Evolutionary conservation across 1,284 basidiomycete genomes (phyloP), one percentile per base, ranked within the genome.

Genomic region (Papiliotrema terrestris): DNA sequence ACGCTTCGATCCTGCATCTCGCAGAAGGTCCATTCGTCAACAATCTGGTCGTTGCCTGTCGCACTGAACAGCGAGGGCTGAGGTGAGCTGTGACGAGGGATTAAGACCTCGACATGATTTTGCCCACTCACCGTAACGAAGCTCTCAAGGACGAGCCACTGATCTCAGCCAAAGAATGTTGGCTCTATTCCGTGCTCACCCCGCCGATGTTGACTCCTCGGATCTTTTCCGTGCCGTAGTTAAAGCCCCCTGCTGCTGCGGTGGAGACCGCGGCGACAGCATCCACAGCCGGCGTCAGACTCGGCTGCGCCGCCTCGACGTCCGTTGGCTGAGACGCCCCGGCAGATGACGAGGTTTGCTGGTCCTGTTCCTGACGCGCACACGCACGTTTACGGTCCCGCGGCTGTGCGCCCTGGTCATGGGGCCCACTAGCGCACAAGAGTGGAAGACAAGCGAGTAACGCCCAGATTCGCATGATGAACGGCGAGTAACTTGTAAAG

Each of bases 21-120:
- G 51, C 71, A 65, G 52, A 78, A 93, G 0, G 93, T 95, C 80
- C 83, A 96, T 75, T 96, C 90, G 72, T 94, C 91, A 54, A 92
- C 64, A 44, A 80, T 87, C 42, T 72, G 77, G 19, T 74, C 62
- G 71, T 90, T 86, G 35, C 81, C 85, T 0, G 89, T 91, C 66
- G 82, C 80, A 63, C 90, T 86, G 68, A 93, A 97, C n/a, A 94
- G 71, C 46, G 85, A 87, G 15, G 91, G 91, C 51, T 58, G 22
- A 22, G 3, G 39, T 29, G 2, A 46, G 36, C 2, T 38, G n/a
- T 9, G 19, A 13, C 17, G 9, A 29, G 37, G 36, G 26, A n/a
- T 6, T 15, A 35, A 37, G 14, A 44, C 20, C 19, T 3, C 2
- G 15, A 37, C 17, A 14, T 3, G 49, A 39, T 22, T 9, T 29